Percentiles rank a stretch among this genome's conserved stretches.
phyloP scores from a whole-genome alignment of 441 rosid genomes.

The Breynia disticha region DNA sequence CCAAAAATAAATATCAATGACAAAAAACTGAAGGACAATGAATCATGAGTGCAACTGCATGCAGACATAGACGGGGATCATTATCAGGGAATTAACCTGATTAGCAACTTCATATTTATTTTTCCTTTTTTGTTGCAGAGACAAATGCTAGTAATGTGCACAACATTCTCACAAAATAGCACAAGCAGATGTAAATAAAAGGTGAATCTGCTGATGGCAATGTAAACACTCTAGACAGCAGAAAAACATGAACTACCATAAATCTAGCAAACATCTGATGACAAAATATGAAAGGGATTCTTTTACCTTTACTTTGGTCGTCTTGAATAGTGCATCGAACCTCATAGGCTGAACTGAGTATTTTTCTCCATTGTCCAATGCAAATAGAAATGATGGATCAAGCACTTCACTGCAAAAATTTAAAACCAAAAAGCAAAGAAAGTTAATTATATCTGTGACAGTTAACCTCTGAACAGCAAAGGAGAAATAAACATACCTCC shows the following conservation, averaged over 20 bases:
- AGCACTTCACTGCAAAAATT: slow-evolving; percentile 69
- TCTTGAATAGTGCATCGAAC: slow-evolving; percentile 70
- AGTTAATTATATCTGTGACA: slow-evolving; percentile 14
- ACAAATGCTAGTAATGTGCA: no score
- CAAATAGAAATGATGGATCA: slow-evolving; percentile 96
- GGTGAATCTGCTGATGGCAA: background rate
- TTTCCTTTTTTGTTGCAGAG: no score
- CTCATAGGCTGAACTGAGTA: slow-evolving; percentile 89
- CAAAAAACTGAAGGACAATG: no score
- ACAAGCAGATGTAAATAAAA: background rate
- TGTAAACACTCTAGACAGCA: background rate
- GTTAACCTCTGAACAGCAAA: slow-evolving; percentile 2
- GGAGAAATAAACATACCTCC: slow-evolving; percentile 49
- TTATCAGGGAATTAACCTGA: no score
- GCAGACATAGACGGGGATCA: no score
- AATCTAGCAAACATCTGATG: slow-evolving; percentile 2
- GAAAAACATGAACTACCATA: slow-evolving; percentile 1
- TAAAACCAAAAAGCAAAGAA: slow-evolving; percentile 19
- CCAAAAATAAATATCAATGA: no score
- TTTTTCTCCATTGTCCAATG: slow-evolving; percentile 91
- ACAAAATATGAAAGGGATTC: slow-evolving; percentile 6
- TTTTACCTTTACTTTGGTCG: slow-evolving; percentile 93
- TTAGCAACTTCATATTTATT: no score
- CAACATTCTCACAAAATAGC: no score
- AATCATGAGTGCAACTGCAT: no score